Evolutionary conservation across 2,329 filamentous ascomycete species (phyloP).

Genomic region (Epicoccum nigrum): DNA sequence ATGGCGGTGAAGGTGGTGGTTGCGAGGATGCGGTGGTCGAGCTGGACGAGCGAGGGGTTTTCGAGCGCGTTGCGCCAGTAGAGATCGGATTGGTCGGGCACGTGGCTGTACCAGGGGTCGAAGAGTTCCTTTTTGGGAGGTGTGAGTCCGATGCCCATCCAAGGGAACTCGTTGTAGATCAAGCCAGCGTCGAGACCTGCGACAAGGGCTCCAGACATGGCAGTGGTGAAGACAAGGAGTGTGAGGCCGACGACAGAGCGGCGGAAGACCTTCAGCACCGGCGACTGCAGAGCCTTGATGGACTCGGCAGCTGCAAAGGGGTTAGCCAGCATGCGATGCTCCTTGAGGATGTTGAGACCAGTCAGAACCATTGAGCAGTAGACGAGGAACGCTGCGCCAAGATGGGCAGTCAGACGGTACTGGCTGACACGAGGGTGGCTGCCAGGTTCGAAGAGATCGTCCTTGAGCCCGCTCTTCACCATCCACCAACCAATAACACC

Average conservation of each 20-base stretch:
- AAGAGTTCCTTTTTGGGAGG: constrained; percentile 85
- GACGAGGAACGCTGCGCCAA: constrained; percentile 88
- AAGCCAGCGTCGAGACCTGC: constrained; percentile 94
- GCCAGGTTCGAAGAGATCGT: constrained; percentile 91
- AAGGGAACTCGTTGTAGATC: constrained; percentile 98
- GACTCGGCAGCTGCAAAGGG: constrained; percentile 67
- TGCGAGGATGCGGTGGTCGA: constrained; percentile 92
- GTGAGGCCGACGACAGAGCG: constrained; percentile 73
- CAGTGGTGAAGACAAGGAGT: constrained; percentile 81
- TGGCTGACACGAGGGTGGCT: constrained; percentile 92
- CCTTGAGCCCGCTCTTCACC: constrained; percentile 95
- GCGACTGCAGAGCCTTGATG: constrained; percentile 65
- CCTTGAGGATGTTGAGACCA: constrained; percentile 81
- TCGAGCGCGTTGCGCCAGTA: constrained; percentile 98
- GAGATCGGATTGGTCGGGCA: constrained; percentile 77
- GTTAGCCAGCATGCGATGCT: constrained; percentile 72
- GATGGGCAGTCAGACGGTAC: constrained; percentile 87
- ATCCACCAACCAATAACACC: constrained; percentile 99
- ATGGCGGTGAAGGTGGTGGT: constrained; percentile 86
- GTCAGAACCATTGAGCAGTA: constrained; percentile 95
- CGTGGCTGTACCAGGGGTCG: constrained; percentile 82
- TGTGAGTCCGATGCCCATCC: constrained; percentile 84
- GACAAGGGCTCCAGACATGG: constrained; percentile 91
- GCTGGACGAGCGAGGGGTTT: constrained; percentile 93
- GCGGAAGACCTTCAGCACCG: constrained; percentile 75